These are phyloP conservation scores for Neopestalotiopsis rosae DNA, from an alignment of 2,329 filamentous ascomycete species.

Conservation along the genomic window DNA sequence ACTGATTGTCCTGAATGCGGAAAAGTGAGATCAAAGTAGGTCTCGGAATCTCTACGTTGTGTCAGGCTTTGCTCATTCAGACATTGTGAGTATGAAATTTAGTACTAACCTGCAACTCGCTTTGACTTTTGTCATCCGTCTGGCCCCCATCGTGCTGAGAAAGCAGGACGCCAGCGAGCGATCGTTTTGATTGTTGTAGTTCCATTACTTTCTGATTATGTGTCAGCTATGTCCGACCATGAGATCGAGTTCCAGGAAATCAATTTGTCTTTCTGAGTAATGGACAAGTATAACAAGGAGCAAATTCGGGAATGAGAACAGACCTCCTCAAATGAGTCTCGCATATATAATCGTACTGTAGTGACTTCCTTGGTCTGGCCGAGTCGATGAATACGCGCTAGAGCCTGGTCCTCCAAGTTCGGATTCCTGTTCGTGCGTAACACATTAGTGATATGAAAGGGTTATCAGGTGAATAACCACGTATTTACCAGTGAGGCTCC, in stretches of 20 bases:
- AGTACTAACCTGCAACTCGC: slow-evolving; percentile 10
- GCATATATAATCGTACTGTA: slow-evolving; percentile 43
- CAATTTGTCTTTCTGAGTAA: background rate
- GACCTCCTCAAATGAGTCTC: slow-evolving; percentile 44
- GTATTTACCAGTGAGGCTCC: background rate
- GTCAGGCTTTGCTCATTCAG: background rate
- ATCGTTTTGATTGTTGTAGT: slow-evolving; percentile 27
- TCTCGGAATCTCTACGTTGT: background rate
- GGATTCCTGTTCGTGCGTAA: background rate
- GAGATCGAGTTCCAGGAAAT: too few relatives aligned
- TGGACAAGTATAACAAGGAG: background rate
- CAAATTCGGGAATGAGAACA: background rate
- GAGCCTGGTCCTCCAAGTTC: slow-evolving; percentile 39
- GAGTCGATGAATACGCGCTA: slow-evolving; percentile 44
- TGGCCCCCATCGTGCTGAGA: slow-evolving; percentile 17
- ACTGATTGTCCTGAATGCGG: background rate
- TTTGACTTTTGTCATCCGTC: slow-evolving; percentile 14
- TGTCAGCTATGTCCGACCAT: background rate
- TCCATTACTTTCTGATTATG: slow-evolving; percentile 24
- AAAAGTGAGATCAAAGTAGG: background rate
- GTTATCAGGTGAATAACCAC: background rate
- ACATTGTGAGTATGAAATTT: background rate
- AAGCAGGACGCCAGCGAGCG: slow-evolving; percentile 18
- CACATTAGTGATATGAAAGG: background rate
- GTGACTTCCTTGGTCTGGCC: slow-evolving; percentile 42